phyloP scores from a whole-genome alignment of 805 yeast genomes.

The Ogataea sp. region DNA sequence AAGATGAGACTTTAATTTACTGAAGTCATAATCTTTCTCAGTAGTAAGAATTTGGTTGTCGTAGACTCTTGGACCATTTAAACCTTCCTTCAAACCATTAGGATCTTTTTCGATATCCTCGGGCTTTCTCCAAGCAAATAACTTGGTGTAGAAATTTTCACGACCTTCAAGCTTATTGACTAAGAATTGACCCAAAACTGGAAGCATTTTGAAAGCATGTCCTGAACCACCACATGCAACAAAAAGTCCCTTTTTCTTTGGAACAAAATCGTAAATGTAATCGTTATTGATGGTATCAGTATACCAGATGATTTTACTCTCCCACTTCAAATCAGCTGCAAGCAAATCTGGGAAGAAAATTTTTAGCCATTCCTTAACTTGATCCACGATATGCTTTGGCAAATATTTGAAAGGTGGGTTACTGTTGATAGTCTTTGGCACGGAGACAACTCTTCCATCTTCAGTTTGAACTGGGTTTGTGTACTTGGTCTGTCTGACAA shows the following conservation, averaged over 20 bases:
- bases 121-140: conserved; percentile 27
- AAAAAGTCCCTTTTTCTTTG: conserved; percentile 20
- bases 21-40: conserved; percentile 4
- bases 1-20: not conserved
- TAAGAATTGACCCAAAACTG: conserved; percentile 23
- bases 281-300: conserved; percentile 26
- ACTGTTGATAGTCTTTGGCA: conserved; percentile 22
- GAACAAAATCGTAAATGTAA: conserved; percentile 24
- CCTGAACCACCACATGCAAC: conserved; percentile 29
- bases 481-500: conserved; percentile 28
- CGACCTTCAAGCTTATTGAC: conserved; percentile 26
- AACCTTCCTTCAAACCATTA: conserved; percentile 20
- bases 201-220: conserved; percentile 28
- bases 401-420: conserved; percentile 15
- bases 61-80: conserved; percentile 11
- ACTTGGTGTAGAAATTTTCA: conserved; percentile 20
- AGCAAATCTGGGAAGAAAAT: conserved; percentile 22
- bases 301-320: conserved; percentile 23
- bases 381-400: conserved; percentile 18
- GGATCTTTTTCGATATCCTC: conserved; percentile 17
- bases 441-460: conserved; percentile 18
- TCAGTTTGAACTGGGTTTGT: conserved; percentile 20
- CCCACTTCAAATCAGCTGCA: conserved; percentile 14
- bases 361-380: conserved; percentile 18
- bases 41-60: conserved; percentile 12